A percentile compares a stretch with the other conserved stretches of the same genome.
Conservation (phyloP, 1,284 basidiomycete species). For the Filobasidium uniguttulatum region DNA sequence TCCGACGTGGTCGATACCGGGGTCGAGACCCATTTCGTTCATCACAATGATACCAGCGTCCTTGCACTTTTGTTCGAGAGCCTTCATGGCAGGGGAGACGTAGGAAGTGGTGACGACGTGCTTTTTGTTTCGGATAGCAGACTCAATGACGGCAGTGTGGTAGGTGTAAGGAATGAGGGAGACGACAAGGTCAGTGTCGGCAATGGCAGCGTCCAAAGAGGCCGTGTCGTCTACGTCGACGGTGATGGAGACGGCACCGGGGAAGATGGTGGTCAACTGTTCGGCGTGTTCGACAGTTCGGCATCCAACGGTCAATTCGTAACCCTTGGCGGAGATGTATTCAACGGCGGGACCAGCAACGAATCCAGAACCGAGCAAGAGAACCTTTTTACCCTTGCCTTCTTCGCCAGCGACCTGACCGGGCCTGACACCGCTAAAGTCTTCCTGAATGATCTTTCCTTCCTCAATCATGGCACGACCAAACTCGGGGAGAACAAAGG, state of each 20-base stretch:
- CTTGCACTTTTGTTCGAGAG: slow-evolving; percentile 68
- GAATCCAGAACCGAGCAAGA: slow-evolving; percentile 87
- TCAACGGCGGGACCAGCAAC: slow-evolving; percentile 90
- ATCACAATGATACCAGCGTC: slow-evolving; percentile 85
- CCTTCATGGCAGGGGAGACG: slow-evolving; percentile 76
- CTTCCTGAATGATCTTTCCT: slow-evolving; percentile 52
- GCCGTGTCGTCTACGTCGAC: slow-evolving; percentile 66
- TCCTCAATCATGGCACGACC: slow-evolving; percentile 62
- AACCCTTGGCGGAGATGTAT: slow-evolving; percentile 74
- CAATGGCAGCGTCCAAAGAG: slow-evolving; percentile 66
- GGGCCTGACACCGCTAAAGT: slow-evolving; percentile 43
- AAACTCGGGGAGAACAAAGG: slow-evolving; percentile 89
- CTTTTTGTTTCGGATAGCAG: slow-evolving; percentile 78
- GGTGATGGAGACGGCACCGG: slow-evolving; percentile 57
- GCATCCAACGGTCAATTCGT: slow-evolving; percentile 76
- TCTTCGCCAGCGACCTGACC: slow-evolving; percentile 40
- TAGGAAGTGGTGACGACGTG: slow-evolving; percentile 96
- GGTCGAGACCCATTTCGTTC: slow-evolving; percentile 97
- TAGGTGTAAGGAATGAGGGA: slow-evolving; percentile 92
- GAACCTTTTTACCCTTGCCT: slow-evolving; percentile 51
- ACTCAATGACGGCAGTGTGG: slow-evolving; percentile 83
- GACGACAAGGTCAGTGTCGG: slow-evolving; percentile 82
- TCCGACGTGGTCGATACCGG: slow-evolving; percentile 88
- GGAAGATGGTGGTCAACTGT: slow-evolving; percentile 54
- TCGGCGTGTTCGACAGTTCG: slow-evolving; percentile 61